Evolutionary conservation across 805 yeast genomes (phyloP).

Genomic region (Hanseniaspora singularis): DNA sequence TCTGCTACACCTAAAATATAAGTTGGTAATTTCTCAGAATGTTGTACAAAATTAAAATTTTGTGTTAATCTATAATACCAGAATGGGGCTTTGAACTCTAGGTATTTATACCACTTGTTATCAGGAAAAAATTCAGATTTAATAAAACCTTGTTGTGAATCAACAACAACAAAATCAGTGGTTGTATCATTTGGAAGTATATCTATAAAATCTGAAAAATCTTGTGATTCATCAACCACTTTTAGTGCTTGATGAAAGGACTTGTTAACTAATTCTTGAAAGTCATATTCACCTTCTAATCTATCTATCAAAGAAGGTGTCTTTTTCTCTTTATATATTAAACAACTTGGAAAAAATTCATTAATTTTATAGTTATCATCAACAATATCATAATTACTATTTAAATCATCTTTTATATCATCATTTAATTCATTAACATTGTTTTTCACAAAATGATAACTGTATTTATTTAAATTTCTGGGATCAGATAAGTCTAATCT

Average conservation of each 20-base stretch:
- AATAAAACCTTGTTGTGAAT: not conserved
- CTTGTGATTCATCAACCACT: not conserved
- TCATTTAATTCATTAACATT: not conserved
- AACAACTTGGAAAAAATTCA: not conserved
- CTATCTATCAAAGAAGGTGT: not conserved
- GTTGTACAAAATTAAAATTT: not conserved
- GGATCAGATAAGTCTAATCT: slow-evolving; percentile 1
- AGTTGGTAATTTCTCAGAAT: not conserved
- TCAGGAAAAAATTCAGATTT: not conserved
- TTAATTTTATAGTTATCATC: not conserved
- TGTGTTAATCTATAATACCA: slow-evolving; percentile 2
- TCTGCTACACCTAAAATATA: not conserved
- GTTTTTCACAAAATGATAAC: not conserved
- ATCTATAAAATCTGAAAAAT: not conserved
- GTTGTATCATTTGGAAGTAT: not conserved
- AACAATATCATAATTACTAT: not conserved
- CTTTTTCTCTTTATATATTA: not conserved
- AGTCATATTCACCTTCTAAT: not conserved
- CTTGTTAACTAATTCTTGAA: not conserved
- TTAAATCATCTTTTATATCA: not conserved
- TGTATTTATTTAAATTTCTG: not conserved
- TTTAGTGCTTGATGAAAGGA: not conserved
- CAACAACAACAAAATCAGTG: not conserved
- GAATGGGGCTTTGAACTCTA: slow-evolving; percentile 2
- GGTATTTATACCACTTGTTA: not conserved